These are phyloP conservation scores for Helotiales sp. DNA, from an alignment of 2,329 filamentous ascomycete genomes.

Conservation along the genomic window DNA sequence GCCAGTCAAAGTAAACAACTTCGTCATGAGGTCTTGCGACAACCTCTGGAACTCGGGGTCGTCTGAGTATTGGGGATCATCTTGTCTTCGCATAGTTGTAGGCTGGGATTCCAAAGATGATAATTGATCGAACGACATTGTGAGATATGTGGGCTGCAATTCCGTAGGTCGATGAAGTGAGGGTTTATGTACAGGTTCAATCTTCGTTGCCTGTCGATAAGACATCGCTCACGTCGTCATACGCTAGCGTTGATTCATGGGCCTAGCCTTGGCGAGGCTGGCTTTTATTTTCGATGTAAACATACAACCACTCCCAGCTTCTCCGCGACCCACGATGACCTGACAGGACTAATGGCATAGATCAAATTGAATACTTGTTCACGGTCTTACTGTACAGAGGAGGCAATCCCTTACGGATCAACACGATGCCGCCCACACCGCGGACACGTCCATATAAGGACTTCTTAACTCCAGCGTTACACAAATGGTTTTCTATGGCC, in stretches of 20 bases:
- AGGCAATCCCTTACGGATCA: not conserved
- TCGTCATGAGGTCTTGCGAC: constrained; percentile 82
- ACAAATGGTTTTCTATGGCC: constrained; percentile 83
- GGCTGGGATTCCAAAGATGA: constrained; percentile 84
- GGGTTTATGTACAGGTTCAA: constrained; percentile 24
- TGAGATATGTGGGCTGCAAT: constrained; percentile 4
- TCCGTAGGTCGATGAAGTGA: not conserved
- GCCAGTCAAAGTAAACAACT: constrained; percentile 86
- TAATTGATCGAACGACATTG: constrained; percentile 91
- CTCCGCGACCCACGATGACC: constrained; percentile 30
- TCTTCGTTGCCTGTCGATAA: constrained; percentile 31
- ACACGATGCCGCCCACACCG: constrained; percentile 41
- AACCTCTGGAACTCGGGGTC: constrained; percentile 90
- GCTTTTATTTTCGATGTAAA: constrained; percentile 34
- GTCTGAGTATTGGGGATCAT: constrained; percentile 80
- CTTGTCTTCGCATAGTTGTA: constrained; percentile 67
- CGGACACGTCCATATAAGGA: constrained; percentile 58
- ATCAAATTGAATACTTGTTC: not conserved
- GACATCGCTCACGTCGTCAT: constrained; percentile 23
- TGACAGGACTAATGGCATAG: constrained; percentile 26
- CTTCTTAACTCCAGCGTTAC: constrained; percentile 86
- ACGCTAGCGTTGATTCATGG: constrained; percentile 14
- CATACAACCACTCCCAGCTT: constrained; percentile 10
- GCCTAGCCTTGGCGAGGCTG: constrained; percentile 19
- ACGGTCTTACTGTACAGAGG: constrained; percentile 19